Conservation (phyloP, 331 rosid genomes). For the Spiraea crenata region DNA sequence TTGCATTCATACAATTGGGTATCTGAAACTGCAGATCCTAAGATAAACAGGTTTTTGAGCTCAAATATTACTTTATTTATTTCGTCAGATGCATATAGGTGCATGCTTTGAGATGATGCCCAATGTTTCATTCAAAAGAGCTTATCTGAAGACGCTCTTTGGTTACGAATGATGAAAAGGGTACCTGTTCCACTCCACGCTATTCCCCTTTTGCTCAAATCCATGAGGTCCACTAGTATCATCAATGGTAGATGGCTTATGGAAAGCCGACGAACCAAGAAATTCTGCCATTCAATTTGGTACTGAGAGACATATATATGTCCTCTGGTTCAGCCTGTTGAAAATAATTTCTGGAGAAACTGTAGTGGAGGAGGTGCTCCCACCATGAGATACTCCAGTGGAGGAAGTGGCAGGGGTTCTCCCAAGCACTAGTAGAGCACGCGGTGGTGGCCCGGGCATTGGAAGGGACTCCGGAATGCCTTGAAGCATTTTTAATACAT, state of each 20-base stretch:
- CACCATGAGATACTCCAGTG: no score
- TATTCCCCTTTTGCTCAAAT: slow-evolving; percentile 48
- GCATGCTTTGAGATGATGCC: slow-evolving; percentile 54
- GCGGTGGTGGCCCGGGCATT: no score
- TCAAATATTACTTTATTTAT: slow-evolving; percentile 59
- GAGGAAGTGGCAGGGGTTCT: no score
- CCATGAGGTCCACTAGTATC: slow-evolving; percentile 40
- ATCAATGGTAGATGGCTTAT: slow-evolving; percentile 42
- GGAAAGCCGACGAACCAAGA: slow-evolving; percentile 39
- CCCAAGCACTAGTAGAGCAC: no score
- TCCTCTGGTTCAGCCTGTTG: slow-evolving; percentile 41
- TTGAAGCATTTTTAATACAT: no score
- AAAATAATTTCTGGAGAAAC: no score
- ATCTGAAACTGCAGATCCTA: slow-evolving; percentile 51
- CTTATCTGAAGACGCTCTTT: slow-evolving; percentile 44
- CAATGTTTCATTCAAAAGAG: slow-evolving; percentile 3
- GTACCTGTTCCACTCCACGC: slow-evolving; percentile 90
- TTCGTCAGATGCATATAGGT: slow-evolving; percentile 49
- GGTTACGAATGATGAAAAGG: slow-evolving; percentile 26
- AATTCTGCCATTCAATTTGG: slow-evolving; percentile 40
- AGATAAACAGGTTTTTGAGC: slow-evolving; percentile 66
- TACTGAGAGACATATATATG: slow-evolving; percentile 40
- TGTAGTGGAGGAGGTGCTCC: no score
- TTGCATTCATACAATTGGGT: neutral
- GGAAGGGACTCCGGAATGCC: no score